Conservation (phyloP, 2,329 filamentous ascomycete species). For the Paecilomyces fulvus region DNA sequence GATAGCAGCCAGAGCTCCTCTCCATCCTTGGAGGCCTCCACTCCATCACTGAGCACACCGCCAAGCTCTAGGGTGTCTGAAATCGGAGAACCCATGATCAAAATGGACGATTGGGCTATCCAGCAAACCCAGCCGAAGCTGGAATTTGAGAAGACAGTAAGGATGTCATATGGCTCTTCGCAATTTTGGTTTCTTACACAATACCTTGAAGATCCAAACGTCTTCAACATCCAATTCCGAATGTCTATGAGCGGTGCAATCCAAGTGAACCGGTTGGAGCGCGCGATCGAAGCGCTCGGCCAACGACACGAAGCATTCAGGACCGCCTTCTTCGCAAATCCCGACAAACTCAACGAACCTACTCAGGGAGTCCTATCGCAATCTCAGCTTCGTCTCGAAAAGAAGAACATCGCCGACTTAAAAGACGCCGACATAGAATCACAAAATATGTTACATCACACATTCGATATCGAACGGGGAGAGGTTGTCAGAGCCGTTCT, state of each 20-base stretch:
- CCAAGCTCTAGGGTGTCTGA: background rate
- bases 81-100: background rate
- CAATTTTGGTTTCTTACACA: constrained; percentile 26
- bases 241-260: constrained; percentile 22
- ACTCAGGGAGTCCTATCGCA: constrained; percentile 16
- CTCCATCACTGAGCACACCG: background rate
- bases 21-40: background rate
- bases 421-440: constrained; percentile 12
- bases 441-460: background rate
- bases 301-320: constrained; percentile 19
- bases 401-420: constrained; percentile 10
- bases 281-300: constrained; percentile 20
- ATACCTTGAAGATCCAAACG: constrained; percentile 14
- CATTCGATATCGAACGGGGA: constrained; percentile 31
- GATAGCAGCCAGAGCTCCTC: background rate
- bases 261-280: constrained; percentile 13
- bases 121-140: background rate
- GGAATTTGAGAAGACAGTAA: background rate
- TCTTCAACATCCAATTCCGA: constrained; percentile 26
- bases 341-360: constrained; percentile 10
- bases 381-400: constrained; percentile 19
- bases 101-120: background rate
- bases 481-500: constrained; percentile 14
- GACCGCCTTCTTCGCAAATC: constrained; percentile 14
- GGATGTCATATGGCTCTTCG: constrained; percentile 28